Conservation (phyloP, 805 yeast species). For the Kluyveromyces starmeri region DNA sequence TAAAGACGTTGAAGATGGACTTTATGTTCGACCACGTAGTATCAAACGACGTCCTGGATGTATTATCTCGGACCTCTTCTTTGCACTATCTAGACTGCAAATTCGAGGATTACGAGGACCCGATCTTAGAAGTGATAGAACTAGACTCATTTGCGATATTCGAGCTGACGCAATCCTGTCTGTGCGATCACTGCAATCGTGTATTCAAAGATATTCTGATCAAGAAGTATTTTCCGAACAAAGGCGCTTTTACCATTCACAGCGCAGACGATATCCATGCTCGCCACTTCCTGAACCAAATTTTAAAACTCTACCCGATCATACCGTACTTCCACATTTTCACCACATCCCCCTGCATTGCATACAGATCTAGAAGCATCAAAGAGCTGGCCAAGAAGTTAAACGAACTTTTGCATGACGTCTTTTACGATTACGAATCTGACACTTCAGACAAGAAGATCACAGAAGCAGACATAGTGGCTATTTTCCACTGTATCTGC, state of each 20-base stretch:
- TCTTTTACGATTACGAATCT: conserved; percentile 7
- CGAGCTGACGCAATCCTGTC: conserved; percentile 15
- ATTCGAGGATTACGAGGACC: conserved; percentile 16
- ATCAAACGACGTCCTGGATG: conserved; percentile 13
- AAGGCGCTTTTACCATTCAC: conserved; percentile 17
- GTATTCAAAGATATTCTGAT: conserved; percentile 22
- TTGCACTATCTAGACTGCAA: conserved; percentile 29
- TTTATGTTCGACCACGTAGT: conserved; percentile 24
- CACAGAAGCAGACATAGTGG: conserved; percentile 22
- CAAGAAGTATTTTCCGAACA: conserved; percentile 24
- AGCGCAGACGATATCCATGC: conserved; percentile 17
- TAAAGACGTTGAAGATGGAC: conserved; percentile 30
- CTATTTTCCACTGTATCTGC: conserved; percentile 26
- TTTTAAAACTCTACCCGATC: conserved; percentile 25
- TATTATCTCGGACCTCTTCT: conserved; percentile 19
- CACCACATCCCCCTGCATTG: conserved; percentile 31
- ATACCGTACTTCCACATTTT: conserved; percentile 32
- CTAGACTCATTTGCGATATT: conserved; percentile 17
- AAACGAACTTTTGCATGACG: conserved; percentile 15
- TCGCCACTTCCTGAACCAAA: conserved; percentile 24
- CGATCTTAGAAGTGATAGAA: conserved; percentile 15
- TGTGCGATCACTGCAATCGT: conserved; percentile 21
- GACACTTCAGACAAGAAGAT: conserved; percentile 10
- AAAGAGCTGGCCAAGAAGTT: conserved; percentile 18
- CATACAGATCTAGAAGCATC: conserved; percentile 26